Conservation (phyloP, 305 asterid species). For the Fraxinus angustifolia region DNA sequence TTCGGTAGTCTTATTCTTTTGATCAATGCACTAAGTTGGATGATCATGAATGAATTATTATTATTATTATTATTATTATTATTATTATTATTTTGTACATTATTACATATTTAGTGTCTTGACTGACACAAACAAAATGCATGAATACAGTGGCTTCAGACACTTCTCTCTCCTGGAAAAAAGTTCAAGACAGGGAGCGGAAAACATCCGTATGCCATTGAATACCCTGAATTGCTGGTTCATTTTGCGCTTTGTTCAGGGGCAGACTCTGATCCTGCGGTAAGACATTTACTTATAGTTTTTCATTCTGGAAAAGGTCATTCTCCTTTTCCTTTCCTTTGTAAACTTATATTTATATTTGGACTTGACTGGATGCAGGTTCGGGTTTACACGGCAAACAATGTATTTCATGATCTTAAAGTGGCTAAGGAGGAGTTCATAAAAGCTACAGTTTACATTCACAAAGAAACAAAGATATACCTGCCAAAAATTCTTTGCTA, state of each 20-base stretch:
- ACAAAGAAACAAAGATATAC: slow-evolving; percentile 57
- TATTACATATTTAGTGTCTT: background rate
- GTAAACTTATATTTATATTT: background rate
- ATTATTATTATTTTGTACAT: background rate
- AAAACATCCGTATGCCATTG: slow-evolving; percentile 61
- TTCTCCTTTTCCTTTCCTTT: background rate
- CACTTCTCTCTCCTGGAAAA: slow-evolving; percentile 69
- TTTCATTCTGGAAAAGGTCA: background rate
- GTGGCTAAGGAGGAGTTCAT: slow-evolving; percentile 73
- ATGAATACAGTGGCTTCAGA: slow-evolving; percentile 71
- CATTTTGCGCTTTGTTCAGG: slow-evolving; percentile 89
- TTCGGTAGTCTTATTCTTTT: background rate
- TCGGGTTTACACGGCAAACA: slow-evolving; percentile 52
- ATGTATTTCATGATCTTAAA: slow-evolving; percentile 56
- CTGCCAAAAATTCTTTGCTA: slow-evolving; percentile 58
- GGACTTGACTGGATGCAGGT: slow-evolving; percentile 43
- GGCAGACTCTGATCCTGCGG: slow-evolving; percentile 72
- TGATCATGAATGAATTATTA: background rate
- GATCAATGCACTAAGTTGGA: background rate
- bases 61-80: background rate
- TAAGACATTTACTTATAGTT: slow-evolving; percentile 22
- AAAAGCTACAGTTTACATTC: slow-evolving; percentile 46
- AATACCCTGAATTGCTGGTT: slow-evolving; percentile 82
- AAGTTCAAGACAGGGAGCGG: slow-evolving; percentile 48
- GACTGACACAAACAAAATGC: slow-evolving; percentile 20